Percentiles rank a stretch among this genome's conserved stretches.
Conservation (phyloP, 139 green algal species). For the Closterium sp. region DNA sequence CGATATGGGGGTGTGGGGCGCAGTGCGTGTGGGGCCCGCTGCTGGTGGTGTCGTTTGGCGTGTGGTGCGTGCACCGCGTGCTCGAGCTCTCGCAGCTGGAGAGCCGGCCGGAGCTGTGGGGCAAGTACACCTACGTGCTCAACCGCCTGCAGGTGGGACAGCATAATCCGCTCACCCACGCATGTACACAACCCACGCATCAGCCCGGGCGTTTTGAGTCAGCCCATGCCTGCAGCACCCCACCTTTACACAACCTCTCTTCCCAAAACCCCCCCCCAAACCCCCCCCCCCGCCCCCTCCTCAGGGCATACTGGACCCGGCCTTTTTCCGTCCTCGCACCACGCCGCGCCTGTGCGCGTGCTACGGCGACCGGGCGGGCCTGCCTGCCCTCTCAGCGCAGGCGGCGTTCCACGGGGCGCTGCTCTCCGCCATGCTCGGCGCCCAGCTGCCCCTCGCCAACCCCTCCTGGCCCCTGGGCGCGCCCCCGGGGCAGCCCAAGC, state of each 20-base stretch:
- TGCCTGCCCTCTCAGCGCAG: neutral
- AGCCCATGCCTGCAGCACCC: neutral
- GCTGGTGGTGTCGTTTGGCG: conserved; percentile 59
- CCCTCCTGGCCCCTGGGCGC: neutral
- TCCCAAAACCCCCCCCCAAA: neutral
- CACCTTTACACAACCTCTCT: neutral
- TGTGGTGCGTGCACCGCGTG: conserved; percentile 61
- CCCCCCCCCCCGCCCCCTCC: neutral
- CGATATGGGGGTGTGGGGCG: conserved; percentile 27
- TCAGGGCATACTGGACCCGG: conserved; percentile 40
- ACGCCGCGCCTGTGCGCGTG: conserved; percentile 12
- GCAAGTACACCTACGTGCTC: conserved; percentile 61
- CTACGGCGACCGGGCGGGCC: conserved; percentile 17
- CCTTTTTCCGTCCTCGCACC: conserved; percentile 15
- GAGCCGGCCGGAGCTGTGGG: conserved; percentile 70
- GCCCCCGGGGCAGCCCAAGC: neutral
- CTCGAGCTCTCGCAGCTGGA: conserved; percentile 61
- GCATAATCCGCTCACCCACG: neutral
- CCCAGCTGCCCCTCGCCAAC: neutral
- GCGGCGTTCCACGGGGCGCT: neutral
- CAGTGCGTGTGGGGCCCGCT: conserved; percentile 14
- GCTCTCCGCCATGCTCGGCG: neutral
- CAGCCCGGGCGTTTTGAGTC: no score
- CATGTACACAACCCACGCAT: neutral
- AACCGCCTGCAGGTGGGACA: conserved; percentile 64